Evolutionary conservation across 371 early-diverging fungal species (phyloP).

Genomic region (Apophysomyces trapeziformis): DNA sequence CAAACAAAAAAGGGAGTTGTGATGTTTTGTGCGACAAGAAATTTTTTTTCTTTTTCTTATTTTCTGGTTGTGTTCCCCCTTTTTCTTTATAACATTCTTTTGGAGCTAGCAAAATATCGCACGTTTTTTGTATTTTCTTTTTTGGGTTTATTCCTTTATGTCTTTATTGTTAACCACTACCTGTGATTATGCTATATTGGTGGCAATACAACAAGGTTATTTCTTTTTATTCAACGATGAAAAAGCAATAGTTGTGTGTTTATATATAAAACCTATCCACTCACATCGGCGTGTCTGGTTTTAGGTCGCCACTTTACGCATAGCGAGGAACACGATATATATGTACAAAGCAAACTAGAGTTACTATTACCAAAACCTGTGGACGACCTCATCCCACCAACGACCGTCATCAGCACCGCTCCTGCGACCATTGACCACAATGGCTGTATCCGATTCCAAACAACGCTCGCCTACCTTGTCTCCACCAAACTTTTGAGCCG

Average conservation of each 20-base stretch:
- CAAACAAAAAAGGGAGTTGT: background rate
- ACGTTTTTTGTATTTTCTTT: conserved; percentile 7
- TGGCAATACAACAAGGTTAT: conserved; percentile 51
- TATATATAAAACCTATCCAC: conserved; percentile 12
- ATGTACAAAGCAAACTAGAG: conserved; percentile 46
- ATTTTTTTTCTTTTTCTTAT: conserved; percentile 13
- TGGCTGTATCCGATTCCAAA: conserved; percentile 33
- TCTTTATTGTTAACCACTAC: conserved; percentile 52
- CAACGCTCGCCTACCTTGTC: conserved; percentile 46
- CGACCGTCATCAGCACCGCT: conserved; percentile 38
- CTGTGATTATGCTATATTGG: conserved; percentile 54
- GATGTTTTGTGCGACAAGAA: conserved; percentile 4
- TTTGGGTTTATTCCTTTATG: conserved; percentile 26
- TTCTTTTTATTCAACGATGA: background rate
- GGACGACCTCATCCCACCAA: conserved; percentile 50
- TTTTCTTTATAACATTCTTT: conserved; percentile 5
- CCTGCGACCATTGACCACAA: conserved; percentile 27
- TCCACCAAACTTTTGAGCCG: conserved; percentile 46
- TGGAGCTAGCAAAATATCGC: conserved; percentile 1
- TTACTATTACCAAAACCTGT: conserved; percentile 46
- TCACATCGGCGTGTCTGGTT: background rate
- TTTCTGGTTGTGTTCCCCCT: background rate
- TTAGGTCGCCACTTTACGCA: conserved; percentile 43
- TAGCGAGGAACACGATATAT: conserved; percentile 35
- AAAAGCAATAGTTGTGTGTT: background rate